These are phyloP conservation scores for Candida chilensis DNA, from an alignment of 805 yeast genomes.

Conservation along the genomic window DNA sequence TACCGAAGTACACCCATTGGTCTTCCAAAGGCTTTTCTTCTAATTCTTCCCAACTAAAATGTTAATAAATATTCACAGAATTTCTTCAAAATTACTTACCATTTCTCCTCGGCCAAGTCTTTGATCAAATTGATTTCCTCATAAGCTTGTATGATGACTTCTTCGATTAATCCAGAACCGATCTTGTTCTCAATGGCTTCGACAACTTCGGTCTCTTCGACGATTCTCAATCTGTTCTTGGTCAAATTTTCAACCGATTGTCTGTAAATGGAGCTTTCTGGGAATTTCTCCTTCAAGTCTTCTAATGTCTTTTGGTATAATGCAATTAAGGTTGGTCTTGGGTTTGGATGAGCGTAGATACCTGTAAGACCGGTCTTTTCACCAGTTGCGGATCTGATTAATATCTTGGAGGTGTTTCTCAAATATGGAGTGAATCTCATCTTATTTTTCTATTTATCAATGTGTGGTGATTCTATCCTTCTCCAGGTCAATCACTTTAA, in stretches of 20 bases:
- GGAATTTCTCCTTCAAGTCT: constrained; percentile 51
- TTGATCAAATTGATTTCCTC: constrained; percentile 67
- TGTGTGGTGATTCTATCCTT: not conserved
- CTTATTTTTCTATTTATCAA: not conserved
- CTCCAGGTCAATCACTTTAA: too few species aligned
- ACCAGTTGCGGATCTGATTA: constrained; percentile 51
- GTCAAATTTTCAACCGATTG: constrained; percentile 69
- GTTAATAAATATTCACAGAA: too few species aligned
- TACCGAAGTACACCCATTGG: constrained; percentile 80
- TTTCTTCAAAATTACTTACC: not conserved
- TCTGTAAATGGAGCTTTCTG: constrained; percentile 65
- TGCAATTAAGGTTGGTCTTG: constrained; percentile 68
- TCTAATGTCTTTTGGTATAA: constrained; percentile 63
- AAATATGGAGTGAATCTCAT: constrained; percentile 23
- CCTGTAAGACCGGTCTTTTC: constrained; percentile 81
- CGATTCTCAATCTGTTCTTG: constrained; percentile 56
- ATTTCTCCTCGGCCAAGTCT: constrained; percentile 59
- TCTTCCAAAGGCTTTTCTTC: constrained; percentile 73
- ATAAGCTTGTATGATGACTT: constrained; percentile 71
- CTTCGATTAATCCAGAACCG: constrained; percentile 82
- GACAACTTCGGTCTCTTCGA: constrained; percentile 49
- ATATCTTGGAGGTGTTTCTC: constrained; percentile 11
- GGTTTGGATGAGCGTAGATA: constrained; percentile 70
- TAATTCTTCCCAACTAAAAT: constrained; percentile 61
- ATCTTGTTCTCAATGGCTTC: constrained; percentile 64